These are phyloP conservation scores for Prunus salicina DNA, from an alignment of 306 rosid genomes.

Conservation along the genomic window DNA sequence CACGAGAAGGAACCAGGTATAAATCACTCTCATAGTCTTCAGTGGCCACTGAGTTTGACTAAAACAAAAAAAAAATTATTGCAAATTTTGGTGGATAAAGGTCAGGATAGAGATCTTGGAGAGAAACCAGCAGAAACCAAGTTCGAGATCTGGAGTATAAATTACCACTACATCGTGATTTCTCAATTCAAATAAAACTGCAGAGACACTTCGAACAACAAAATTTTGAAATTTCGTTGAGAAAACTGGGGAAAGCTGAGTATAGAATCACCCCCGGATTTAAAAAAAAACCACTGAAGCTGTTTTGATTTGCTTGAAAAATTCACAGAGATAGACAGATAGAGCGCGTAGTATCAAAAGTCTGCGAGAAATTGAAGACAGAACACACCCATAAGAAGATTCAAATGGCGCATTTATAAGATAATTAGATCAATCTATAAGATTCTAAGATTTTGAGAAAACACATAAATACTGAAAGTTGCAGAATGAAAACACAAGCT, in stretches of 20 bases:
- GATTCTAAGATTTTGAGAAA: not conserved
- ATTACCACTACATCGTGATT: slow-evolving; percentile 4
- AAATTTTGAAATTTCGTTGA: not conserved
- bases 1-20: not conserved
- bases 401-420: slow-evolving; percentile 23
- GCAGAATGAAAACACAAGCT: not conserved
- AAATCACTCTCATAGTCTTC: not conserved
- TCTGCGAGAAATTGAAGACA: slow-evolving; percentile 10
- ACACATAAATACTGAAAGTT: not conserved
- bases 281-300: slow-evolving; percentile 5
- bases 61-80: not conserved
- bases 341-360: slow-evolving; percentile 3
- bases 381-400: slow-evolving; percentile 13
- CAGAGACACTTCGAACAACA: not conserved
- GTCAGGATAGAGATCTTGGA: not conserved
- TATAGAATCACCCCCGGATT: slow-evolving; percentile 6
- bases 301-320: not conserved
- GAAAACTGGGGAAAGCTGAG: not conserved
- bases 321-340: not conserved
- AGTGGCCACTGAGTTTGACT: not conserved
- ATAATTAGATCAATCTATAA: slow-evolving; percentile 7
- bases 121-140: slow-evolving; percentile 14
- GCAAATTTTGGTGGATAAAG: not conserved
- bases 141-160: slow-evolving; percentile 30
- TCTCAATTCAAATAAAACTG: not conserved